Conservation (phyloP, 1,284 basidiomycete genomes). For the Leucoagaricus sp. region DNA sequence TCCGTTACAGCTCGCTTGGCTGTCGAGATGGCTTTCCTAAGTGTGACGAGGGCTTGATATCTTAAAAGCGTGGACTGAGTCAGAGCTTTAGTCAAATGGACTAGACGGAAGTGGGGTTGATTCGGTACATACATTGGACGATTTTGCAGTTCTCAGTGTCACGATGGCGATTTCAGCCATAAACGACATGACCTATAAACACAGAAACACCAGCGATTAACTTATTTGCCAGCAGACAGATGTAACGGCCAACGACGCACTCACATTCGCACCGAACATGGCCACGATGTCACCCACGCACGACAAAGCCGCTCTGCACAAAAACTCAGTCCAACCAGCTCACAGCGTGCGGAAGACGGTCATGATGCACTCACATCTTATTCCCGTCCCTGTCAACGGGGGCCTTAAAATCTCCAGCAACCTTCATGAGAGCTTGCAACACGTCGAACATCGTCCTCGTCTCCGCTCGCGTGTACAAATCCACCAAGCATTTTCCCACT, state of each 20-base stretch:
- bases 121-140: constrained; percentile 65
- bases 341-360: not conserved
- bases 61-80: constrained; percentile 76
- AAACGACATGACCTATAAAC: constrained; percentile 87
- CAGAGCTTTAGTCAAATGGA: not conserved
- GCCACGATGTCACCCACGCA: constrained; percentile 89
- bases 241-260: constrained; percentile 28
- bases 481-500: constrained; percentile 76
- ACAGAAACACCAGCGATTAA: not conserved
- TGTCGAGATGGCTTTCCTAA: constrained; percentile 75
- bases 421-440: constrained; percentile 76
- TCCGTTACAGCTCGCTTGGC: constrained; percentile 88
- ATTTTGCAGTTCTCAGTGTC: constrained; percentile 67
- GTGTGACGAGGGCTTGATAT: constrained; percentile 77
- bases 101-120: not conserved
- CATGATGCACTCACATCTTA: constrained; percentile 76
- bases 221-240: not conserved
- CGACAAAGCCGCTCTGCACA: constrained; percentile 70
- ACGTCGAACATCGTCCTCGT: constrained; percentile 87
- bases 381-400: constrained; percentile 56
- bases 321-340: constrained; percentile 11
- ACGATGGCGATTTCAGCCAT: constrained; percentile 81
- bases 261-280: constrained; percentile 79
- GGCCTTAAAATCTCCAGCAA: constrained; percentile 72
- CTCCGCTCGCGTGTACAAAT: constrained; percentile 83